These are phyloP conservation scores for Fusarium keratoplasticum DNA, from an alignment of 2,329 filamentous ascomycete genomes.

Conservation along the genomic window DNA sequence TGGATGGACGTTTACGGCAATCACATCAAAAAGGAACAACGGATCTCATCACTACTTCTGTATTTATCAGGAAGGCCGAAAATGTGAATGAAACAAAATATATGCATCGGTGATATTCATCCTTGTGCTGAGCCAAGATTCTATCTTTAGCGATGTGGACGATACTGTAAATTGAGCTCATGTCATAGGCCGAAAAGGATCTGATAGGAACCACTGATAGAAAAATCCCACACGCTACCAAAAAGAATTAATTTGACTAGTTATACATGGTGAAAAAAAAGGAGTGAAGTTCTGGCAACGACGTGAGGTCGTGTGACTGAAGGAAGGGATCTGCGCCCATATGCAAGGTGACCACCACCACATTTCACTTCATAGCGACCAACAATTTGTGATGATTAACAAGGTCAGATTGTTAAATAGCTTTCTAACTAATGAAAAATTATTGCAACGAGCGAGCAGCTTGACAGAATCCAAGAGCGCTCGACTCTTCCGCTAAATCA, in stretches of 20 bases:
- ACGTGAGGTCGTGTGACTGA: background rate
- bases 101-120: background rate
- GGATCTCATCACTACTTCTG: background rate
- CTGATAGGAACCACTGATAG: too few relatives aligned
- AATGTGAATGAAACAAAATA: background rate
- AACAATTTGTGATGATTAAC: too few relatives aligned
- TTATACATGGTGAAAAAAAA: too few relatives aligned
- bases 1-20: background rate
- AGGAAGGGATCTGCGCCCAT: background rate
- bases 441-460: background rate
- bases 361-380: background rate
- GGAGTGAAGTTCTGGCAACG: too few relatives aligned
- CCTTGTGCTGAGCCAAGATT: background rate
- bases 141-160: background rate
- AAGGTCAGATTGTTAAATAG: fast-evolving
- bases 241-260: too few relatives aligned
- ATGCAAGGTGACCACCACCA: background rate
- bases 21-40: background rate
- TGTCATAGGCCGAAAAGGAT: background rate
- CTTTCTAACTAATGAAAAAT: background rate
- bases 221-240: too few relatives aligned
- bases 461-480: background rate
- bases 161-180: background rate
- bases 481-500: background rate
- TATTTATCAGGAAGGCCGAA: background rate